Base-by-base conservation (phyloP, 2,329 filamentous ascomycete species). In the Claviceps pazoutovae region DNA sequence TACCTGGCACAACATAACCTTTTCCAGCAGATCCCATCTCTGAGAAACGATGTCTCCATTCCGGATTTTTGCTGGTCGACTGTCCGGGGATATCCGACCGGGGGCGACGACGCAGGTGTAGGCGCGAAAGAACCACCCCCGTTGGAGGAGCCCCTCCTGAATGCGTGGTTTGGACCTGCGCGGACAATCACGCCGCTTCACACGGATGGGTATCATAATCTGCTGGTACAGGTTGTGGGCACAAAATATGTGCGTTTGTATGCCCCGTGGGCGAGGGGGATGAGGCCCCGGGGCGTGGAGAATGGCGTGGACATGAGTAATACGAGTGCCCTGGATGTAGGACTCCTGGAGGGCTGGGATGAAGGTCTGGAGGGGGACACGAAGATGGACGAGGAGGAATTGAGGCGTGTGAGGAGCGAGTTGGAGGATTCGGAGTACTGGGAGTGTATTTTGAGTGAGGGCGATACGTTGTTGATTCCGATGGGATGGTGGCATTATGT, bases 401-500 rank as follows among this genome's bases (percentile, higher is more conserved):
- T 70, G 2, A 66, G 68, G 8, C 61, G 62, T 16, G 64, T 68
- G 63, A 71, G 53, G 58, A 62, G 48, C 60, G 68, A 68, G 0
- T 86, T 94, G 56, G 65, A 65, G 48, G 65, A 74, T 0, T 73
- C 86, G 1, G 71, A 76, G 51, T 91, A 84, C 62, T 68, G 86
- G 37, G 93, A 98, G 61, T 83, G 83, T 52, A 76, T 97, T 1
- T 69, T 98, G 5, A 79, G 76, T 34, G 84, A 86, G 1, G 93
- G 91, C 0, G 89, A 98, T 50, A 85, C 82, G 56, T 64, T 98
- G 50, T 93, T 95, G 64, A 87, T 98, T 50, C 93, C 93, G 0
- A 76, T 88, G 5, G 93, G 91, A 0, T 98, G 93, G 91, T 98
- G 93, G 93, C 93, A 98, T 71, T 97, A 96, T 66, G 87, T 97